Conservation (phyloP, 495 filamentous ascomycete species). For the Penicillium coprophilum region DNA sequence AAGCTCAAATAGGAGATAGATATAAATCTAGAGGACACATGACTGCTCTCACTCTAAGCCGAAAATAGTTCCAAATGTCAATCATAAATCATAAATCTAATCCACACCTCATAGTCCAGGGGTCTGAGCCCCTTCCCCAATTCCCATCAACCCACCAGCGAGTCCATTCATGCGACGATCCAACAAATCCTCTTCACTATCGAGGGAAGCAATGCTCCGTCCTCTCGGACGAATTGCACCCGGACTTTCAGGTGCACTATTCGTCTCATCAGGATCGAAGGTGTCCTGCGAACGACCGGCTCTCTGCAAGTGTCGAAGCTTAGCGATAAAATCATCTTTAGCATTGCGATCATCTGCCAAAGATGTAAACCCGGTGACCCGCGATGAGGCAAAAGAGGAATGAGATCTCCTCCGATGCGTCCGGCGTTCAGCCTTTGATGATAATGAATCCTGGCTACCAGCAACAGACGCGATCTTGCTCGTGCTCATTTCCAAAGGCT, state of each 20-base stretch:
- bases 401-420: constrained; percentile 18
- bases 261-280: constrained; percentile 22
- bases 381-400: constrained; percentile 22
- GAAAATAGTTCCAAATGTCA: not conserved
- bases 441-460: constrained; percentile 1
- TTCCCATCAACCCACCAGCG: constrained; percentile 73
- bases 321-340: constrained; percentile 27
- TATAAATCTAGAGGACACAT: not conserved
- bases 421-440: constrained; percentile 7
- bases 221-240: constrained; percentile 33
- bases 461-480: constrained; percentile 28
- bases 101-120: constrained; percentile 24
- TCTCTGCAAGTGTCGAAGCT: constrained; percentile 25
- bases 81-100: constrained; percentile 17
- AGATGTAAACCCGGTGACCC: constrained; percentile 14
- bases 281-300: constrained; percentile 10
- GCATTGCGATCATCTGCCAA: constrained; percentile 9
- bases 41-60: not conserved
- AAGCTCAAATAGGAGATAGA: not conserved
- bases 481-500: constrained; percentile 76
- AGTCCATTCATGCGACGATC: constrained; percentile 83
- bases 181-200: constrained; percentile 81
- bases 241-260: constrained; percentile 30
- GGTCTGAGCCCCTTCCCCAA: constrained; percentile 47
- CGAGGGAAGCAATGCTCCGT: constrained; percentile 68